Conservation (phyloP, 2,329 filamentous ascomycete genomes). For the Fusarium multiceps region DNA sequence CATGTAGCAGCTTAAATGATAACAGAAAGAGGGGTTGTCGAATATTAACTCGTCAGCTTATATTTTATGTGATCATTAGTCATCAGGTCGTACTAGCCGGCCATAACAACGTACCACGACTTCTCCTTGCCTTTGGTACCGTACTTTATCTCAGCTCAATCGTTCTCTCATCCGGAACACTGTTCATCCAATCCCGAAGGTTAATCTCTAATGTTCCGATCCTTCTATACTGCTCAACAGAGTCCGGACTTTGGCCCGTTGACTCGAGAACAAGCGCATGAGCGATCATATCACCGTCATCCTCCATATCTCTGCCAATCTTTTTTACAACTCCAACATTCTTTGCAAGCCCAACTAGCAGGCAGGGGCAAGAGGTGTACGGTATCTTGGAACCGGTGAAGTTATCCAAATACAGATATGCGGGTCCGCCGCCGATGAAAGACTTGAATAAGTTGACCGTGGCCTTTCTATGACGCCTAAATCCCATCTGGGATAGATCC, state of each 20-base stretch:
- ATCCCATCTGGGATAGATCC: too few species aligned
- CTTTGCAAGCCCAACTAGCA: too few species aligned
- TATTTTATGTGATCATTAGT: not conserved
- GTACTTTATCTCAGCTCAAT: rapidly evolving
- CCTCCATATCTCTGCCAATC: too few species aligned
- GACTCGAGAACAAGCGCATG: too few species aligned
- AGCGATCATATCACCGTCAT: too few species aligned
- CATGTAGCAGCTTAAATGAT: rapidly evolving
- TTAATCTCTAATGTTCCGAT: rapidly evolving
- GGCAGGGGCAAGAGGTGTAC: too few species aligned
- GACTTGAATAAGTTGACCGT: rapidly evolving
- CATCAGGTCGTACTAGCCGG: rapidly evolving
- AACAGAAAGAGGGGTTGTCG: not conserved
- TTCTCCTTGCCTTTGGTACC: rapidly evolving
- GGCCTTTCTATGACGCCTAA: rapidly evolving
- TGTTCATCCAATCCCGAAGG: rapidly evolving
- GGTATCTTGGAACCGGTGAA: too few species aligned
- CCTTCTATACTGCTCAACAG: too few species aligned
- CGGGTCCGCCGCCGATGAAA: rapidly evolving
- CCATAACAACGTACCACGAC: rapidly evolving
- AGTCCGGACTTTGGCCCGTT: too few species aligned
- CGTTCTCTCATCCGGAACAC: too few species aligned
- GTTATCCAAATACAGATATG: rapidly evolving
- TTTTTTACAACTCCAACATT: rapidly evolving
- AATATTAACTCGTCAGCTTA: not conserved